These are phyloP conservation scores for Colletotrichum spaethianum DNA, from an alignment of 2,329 filamentous ascomycete genomes.

Conservation along the genomic window DNA sequence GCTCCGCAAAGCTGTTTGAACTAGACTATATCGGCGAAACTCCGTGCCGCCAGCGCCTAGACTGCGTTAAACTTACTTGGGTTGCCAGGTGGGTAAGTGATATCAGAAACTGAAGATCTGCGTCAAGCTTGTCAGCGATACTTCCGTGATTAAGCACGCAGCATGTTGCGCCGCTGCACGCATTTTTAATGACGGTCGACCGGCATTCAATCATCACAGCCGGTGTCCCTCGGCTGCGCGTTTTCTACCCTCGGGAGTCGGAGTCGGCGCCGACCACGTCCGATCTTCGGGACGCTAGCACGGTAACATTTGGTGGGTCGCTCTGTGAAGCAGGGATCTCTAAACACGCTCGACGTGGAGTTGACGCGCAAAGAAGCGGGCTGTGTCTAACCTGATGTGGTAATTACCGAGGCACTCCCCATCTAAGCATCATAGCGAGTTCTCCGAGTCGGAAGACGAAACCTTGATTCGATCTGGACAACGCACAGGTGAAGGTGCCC, in stretches of 20 bases:
- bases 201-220: neutral
- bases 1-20: no score
- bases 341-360: neutral
- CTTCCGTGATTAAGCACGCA: neutral
- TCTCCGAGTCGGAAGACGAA: slow-evolving; percentile 30
- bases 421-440: slow-evolving; percentile 28
- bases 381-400: slow-evolving; percentile 28
- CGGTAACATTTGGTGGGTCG: slow-evolving; percentile 12
- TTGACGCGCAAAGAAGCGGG: slow-evolving; percentile 18
- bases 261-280: slow-evolving; percentile 28
- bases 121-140: neutral
- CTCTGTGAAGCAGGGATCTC: slow-evolving; percentile 3
- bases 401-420: slow-evolving; percentile 31
- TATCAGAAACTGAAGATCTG: neutral
- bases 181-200: neutral
- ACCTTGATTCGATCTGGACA: slow-evolving; percentile 31
- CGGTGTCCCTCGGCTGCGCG: slow-evolving; percentile 6
- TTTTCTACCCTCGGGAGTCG: slow-evolving; percentile 5
- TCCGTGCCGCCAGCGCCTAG: no score
- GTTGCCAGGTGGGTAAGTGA: no score
- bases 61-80: no score
- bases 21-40: no score
- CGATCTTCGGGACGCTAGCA: slow-evolving; percentile 26
- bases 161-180: neutral
- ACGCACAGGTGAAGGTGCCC: slow-evolving; percentile 5